Base-by-base conservation (phyloP, 768 basidiomycete genomes). In the Boletus rubroflammeus region DNA sequence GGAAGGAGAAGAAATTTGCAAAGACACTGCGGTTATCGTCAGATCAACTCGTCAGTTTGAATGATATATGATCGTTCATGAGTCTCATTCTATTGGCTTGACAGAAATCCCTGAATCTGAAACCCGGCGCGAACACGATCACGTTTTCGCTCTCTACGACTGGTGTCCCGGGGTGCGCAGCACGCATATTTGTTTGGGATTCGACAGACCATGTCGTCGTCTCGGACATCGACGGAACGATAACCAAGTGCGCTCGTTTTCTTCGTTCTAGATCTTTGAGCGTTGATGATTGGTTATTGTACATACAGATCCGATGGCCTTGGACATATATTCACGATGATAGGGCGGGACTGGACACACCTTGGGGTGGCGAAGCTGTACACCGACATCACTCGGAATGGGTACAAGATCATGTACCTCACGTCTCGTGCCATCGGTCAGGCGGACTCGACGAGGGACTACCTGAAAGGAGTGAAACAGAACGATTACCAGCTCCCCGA, bases 321-420 rank as follows among this genome's bases (percentile, higher is more conserved):
- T 6, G 96, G 96, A 0, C 96, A 98, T 67, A 87, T 99, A 47
- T 94, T 97, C 64, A 95, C 94, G 2, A 93, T 97, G 82, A 94
- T 98, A 59, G 97, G 96, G 8, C 85, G 95, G 9, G 96, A 98
- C 69, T 98, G 96, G 97, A 98, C 96, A 2, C 96, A 98, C 70
- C 76, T 90, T 5, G 96, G 97, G 6, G 95, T 98, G 31, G 96
- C 95, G 14, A 98, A 98, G 72, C 78, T 98, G 17, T 98, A 98
- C 73, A 96, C 92, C 2, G 96, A 98, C 66, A 97, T 99, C 58
- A 79, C 80, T 43, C 84, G 90, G 50, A 98, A 99, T 67, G 97
- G 96, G 35, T 98, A 98, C 79, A 95, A 92, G 76, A 88, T 98
- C 66, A 86, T 98, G 84, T 98, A 98, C 69, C 82, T 98, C 14